Evolutionary conservation across 371 early-diverging fungal genomes (phyloP), one percentile per base, ranked within the genome.

Genomic region (Mortierella polycephala): DNA sequence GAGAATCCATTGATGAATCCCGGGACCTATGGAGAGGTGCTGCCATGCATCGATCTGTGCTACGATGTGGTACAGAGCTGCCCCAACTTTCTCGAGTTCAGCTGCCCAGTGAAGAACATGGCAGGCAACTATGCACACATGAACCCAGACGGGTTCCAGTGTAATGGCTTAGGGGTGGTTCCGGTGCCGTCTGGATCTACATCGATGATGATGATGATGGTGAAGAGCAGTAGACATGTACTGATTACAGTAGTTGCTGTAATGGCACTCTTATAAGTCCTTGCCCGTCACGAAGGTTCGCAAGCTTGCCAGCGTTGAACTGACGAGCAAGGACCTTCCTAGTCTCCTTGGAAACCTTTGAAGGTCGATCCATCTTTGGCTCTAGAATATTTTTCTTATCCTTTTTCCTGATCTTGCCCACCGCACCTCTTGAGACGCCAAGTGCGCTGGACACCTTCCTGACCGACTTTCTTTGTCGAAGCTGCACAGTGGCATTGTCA

Each of bases 1-100:
- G 16, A 16, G 52, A 60, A 64, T 13, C 57, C 74, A 45, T 46
- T 61, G 60, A 50, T 76, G 50, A 60, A 75, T 44, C 89, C 89
- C 0, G 84, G 84, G 1, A 69, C 71, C 18, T 90, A 84, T 83
- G 85, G 81, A 2, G 91, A 90, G 59, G 61, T 89, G 12, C 61
- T 88, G 52, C 91, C 91, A 14, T 91, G 91, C 55, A 84, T 88
- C 56, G 88, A 89, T 74, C 82, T 91, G 14, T 91, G 91, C 59
- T 89, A 86, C 70, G 84, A 85, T 59, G 87, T 89, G 1, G 88
- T 90, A 0, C 89, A 88, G 75, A 88, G 89, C 52, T 91, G 91
- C 69, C 91, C 91, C 42, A 84, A 87, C 41, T 87, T 84, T 61
- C 71, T 91, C 60, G 81, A 85, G 30, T 91, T 91, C 70, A 81